Conservation (phyloP, 164 flowering plant genomes). For the Chimonanthus salicifolius region DNA sequence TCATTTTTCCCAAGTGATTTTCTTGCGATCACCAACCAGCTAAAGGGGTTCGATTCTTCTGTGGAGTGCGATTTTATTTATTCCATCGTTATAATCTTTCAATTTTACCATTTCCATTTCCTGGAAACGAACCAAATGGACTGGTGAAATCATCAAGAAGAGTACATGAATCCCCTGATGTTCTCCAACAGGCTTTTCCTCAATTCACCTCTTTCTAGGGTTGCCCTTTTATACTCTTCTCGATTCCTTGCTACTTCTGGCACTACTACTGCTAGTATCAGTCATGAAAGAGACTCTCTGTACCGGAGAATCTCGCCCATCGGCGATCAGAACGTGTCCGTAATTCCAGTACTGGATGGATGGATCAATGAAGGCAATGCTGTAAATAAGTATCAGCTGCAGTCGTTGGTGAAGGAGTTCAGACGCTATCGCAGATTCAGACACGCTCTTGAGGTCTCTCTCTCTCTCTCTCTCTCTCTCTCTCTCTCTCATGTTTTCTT, state of each 20-base stretch:
- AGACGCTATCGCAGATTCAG: conserved; percentile 20
- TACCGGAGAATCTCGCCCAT: conserved; percentile 26
- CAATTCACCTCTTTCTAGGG: background rate
- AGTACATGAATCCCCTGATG: background rate
- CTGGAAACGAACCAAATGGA: background rate
- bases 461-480: background rate
- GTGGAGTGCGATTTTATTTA: too few species aligned
- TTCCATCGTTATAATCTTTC: background rate
- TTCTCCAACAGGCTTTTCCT: background rate
- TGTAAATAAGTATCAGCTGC: conserved; percentile 18
- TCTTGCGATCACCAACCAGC: too few species aligned
- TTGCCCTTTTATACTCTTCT: conserved; percentile 7
- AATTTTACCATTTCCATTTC: background rate
- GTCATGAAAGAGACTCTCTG: conserved; percentile 9
- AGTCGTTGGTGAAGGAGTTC: conserved; percentile 15
- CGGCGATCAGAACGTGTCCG: conserved; percentile 27
- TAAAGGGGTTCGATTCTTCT: too few species aligned
- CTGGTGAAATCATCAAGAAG: background rate
- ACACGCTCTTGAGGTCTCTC: conserved; percentile 47
- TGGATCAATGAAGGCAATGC: conserved; percentile 33
- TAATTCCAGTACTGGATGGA: conserved; percentile 37
- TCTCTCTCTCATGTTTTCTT: background rate
- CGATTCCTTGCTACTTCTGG: background rate
- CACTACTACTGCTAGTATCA: background rate
- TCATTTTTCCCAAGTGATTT: too few species aligned